Conservation (phyloP, 495 filamentous ascomycete species). For the Hypoxylon fuscum region DNA sequence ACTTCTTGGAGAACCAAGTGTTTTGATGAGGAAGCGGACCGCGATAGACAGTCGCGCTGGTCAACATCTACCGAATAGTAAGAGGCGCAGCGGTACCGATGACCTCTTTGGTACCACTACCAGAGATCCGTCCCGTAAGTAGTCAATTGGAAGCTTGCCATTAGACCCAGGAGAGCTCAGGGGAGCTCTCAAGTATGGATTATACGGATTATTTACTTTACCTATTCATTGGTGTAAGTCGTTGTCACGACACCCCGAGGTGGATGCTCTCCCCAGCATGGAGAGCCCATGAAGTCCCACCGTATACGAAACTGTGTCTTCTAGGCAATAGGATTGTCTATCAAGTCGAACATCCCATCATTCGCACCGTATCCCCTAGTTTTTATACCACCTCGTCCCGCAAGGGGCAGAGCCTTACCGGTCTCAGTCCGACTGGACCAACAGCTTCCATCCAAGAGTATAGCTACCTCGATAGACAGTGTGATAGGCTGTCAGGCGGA, state of each 20-base stretch:
- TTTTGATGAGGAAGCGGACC: slow-evolving; percentile 7
- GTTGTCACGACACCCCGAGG: slow-evolving; percentile 17
- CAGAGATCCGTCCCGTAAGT: slow-evolving; percentile 2
- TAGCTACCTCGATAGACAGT: neutral
- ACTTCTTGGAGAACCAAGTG: slow-evolving; percentile 4
- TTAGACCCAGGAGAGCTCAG: slow-evolving; percentile 10
- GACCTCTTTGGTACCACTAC: slow-evolving; percentile 4
- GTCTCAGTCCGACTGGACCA: slow-evolving; percentile 25
- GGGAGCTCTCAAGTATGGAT: neutral
- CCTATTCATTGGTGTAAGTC: slow-evolving; percentile 13
- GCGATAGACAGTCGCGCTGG: slow-evolving; percentile 11
- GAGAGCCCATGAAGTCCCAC: neutral
- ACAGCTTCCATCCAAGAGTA: slow-evolving; percentile 1
- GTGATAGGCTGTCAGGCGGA: neutral
- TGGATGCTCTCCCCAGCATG: slow-evolving; percentile 6
- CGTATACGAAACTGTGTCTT: slow-evolving; percentile 9
- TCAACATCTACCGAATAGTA: neutral
- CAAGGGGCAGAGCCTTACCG: slow-evolving; percentile 4
- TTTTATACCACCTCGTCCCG: neutral
- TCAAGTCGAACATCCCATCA: slow-evolving; percentile 4
- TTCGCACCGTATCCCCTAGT: slow-evolving; percentile 4
- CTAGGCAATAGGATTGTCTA: slow-evolving; percentile 1
- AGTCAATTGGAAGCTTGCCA: slow-evolving; percentile 18
- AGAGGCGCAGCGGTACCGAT: slow-evolving; percentile 12
- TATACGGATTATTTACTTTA: slow-evolving; percentile 10